Base-by-base conservation (phyloP, 495 filamentous ascomycete genomes). In the Hypoxylon rickii region DNA sequence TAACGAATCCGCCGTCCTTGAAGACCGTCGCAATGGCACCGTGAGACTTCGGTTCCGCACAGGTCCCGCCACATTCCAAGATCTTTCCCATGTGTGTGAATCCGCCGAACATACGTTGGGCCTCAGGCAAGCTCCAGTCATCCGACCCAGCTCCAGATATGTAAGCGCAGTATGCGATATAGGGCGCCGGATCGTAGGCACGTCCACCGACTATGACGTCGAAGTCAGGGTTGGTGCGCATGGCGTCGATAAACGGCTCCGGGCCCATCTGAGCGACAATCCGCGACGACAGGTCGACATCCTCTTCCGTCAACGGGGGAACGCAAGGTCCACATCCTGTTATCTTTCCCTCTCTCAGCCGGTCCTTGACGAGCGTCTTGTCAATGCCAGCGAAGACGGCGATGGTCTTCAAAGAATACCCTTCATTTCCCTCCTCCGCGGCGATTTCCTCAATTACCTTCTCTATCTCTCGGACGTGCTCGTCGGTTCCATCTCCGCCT, bases 31-130 rank as follows among this genome's bases (percentile, higher is more conserved):
- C 71, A 12, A 73, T 51, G 7, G 66, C 67, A 1, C 59, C 64
- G 2, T 58, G 49, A n/a, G 74, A 65, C 57, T 80, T 82, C 0
- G 78, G 78, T 3, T 64, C 63, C 1, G 77, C 72, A 58, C 79
- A 82, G 0, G 66, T 41, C 0, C 58, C 79, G 22, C 79, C 78
- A 22, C 78, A 82, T 43, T 82, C 79, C 67, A 82, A 72, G 3
- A 75, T 75, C 64, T 82, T 82, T 15, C 79, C 79, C 77, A 82
- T 79, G 55, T 80, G 76, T 13, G 61, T 68, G 16, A 73, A 73
- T 3, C 65, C 70, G 1, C 73, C 77, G 0, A 64, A 51, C 3
- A 55, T 38, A 1, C 59, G 48, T 7, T 65, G 48, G 4, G 48
- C 55, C 39, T 40, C 44, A 6, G 60, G 42, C 8, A 46, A 55